Evolutionary conservation across 2,329 filamentous ascomycete species (phyloP), one percentile per base, ranked within the genome.

Genomic region (Hypoxylon rubiginosum): DNA sequence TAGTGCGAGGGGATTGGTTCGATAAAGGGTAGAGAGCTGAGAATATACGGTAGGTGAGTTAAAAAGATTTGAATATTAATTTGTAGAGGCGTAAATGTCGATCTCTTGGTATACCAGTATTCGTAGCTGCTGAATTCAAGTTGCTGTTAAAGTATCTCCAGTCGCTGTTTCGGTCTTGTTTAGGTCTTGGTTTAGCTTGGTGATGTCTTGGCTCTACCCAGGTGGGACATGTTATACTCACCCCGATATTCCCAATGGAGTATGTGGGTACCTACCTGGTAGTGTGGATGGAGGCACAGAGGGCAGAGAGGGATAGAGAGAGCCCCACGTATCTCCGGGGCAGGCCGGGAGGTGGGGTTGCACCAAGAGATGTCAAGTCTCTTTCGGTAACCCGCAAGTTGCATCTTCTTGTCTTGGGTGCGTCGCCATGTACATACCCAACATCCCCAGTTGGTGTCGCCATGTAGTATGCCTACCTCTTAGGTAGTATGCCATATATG

Each of bases 321-420:
- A 13, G 52, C 39, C 41, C 53, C 50, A 55, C 43, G 30, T 17
- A 56, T 13, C 26, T 36, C 57, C 66, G 63, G 63, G 49, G 59
- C 54, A 57, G 48, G 19, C 45, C 62, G 63, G 63, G 41, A 64
- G 51, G 56, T 59, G 43, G 62, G 28, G 48, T 49, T 50, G 55
- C 32, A 36, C 30, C 39, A 41, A 41, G 11, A 26, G 50, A 41
- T 34, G 32, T 53, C 50, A 41, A 17, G 46, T 49, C 24, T n/a
- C 46, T 49, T 49, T 30, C 46, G 46, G 46, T 49, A 49, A 49
- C 24, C 24, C 26, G 24, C 24, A 19, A 30, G 24, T 36, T 13
- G 11, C 34, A 36, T 51, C 48, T 5, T n/a, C n/a, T n/a, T n/a
- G n/a, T n/a, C n/a, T n/a, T n/a, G n/a, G n/a, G n/a, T n/a, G n/a